phyloP scores from a whole-genome alignment of 2,329 filamentous ascomycete species.

The Grosmannia penicillata region DNA sequence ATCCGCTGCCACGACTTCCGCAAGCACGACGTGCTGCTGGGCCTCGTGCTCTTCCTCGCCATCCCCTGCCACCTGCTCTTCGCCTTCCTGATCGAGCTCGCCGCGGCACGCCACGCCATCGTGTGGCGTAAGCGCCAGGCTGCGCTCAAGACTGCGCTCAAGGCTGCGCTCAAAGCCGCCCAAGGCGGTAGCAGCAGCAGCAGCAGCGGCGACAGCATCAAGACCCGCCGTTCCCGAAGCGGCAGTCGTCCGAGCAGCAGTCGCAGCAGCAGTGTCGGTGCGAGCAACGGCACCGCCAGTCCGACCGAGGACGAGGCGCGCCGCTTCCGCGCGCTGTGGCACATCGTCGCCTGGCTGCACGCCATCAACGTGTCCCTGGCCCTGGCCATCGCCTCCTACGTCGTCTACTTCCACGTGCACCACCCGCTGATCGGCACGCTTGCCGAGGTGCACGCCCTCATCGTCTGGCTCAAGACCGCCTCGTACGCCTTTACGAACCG shows the following conservation, averaged over 20 bases:
- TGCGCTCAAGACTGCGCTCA: background rate
- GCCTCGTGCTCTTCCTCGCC: conserved; percentile 64
- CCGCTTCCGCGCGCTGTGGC: conserved; percentile 64
- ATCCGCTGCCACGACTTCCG: conserved; percentile 80
- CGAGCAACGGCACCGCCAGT: conserved; percentile 31
- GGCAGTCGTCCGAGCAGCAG: too few relatives aligned
- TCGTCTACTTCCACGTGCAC: conserved; percentile 83
- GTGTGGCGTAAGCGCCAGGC: conserved; percentile 39
- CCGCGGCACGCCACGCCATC: conserved; percentile 66
- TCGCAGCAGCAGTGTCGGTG: too few relatives aligned
- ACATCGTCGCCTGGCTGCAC: conserved; percentile 65
- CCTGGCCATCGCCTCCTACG: conserved; percentile 63
- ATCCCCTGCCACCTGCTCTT: conserved; percentile 85
- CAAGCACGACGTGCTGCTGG: conserved; percentile 60
- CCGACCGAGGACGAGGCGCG: conserved; percentile 46
- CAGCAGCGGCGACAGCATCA: too few relatives aligned
- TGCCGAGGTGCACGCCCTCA: conserved; percentile 79
- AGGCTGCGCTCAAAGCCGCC: too few relatives aligned
- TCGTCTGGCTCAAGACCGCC: conserved; percentile 91
- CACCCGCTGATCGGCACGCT: conserved; percentile 89
- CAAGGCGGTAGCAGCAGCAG: background rate
- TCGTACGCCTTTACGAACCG: conserved; percentile 96
- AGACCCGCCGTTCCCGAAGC: too few relatives aligned
- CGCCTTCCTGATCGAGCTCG: conserved; percentile 78
- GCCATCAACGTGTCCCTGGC: conserved; percentile 71